Evolutionary conservation across 2,329 filamentous ascomycete species (phyloP), one percentile per base, ranked within the genome.

Genomic region (Trichophyton benhamiae): DNA sequence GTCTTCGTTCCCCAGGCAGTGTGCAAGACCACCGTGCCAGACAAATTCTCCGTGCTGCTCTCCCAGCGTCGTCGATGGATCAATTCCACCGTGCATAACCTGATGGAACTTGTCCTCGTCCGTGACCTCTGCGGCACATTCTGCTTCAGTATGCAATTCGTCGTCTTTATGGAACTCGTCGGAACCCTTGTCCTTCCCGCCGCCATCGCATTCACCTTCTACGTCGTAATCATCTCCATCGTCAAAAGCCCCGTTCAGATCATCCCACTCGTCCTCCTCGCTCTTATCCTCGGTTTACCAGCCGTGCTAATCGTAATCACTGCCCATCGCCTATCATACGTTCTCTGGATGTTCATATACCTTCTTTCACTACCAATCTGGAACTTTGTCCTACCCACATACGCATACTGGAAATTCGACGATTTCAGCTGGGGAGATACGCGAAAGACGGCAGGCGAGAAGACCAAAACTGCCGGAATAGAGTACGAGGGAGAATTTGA

Each of bases 111-210:
- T 63, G 86, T 97, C 59, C 83, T 99, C 38, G 95, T 99, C 52
- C 85, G 91, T 66, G 94, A 99, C 78, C 83, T 99, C 15, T 99
- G 94, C 72, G 94, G 94, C 66, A 99, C 94, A 2, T 99, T 99
- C 79, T 99, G 95, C 80, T 99, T 99, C 80, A 96, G 90, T 75
- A 99, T 99, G 94, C 94, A 99, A 76, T 99, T 99, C 72, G 87
- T 99, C 66, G 87, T 99, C 65, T 95, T 91, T 72, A 88, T 99
- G 70, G 94, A 99, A 76, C 81, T 99, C 61, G 83, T 97, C 61
- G 94, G 94, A 68, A 99, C 95, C 1, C 80, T 99, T 60, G 94
- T 99, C 9, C 81, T 99, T 22, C 94, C 94, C 1, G 95, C 94
- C 55, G 95, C 95, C 67, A 97, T 99, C 72, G 87, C 89, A 2